phyloP scores from a whole-genome alignment of 164 flowering plant genomes.

The Chimonanthus salicifolius region DNA sequence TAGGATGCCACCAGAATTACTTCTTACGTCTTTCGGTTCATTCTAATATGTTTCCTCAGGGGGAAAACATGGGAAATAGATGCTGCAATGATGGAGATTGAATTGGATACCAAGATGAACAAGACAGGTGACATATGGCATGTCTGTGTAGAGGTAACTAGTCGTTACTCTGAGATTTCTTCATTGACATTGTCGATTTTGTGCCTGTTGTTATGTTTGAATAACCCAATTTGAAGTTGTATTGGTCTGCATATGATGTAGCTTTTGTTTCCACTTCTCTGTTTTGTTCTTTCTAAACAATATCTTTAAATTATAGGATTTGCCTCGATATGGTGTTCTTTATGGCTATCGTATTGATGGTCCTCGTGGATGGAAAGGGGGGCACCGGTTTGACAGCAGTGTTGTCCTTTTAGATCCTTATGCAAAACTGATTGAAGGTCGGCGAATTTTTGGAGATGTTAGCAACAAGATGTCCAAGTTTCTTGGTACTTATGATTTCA shows the following conservation, averaged over 20 bases:
- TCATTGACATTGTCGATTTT: not conserved
- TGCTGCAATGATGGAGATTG: constrained; percentile 50
- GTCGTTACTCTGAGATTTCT: not conserved
- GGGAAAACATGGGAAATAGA: constrained; percentile 21
- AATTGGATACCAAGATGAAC: constrained; percentile 59
- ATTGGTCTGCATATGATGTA: not conserved
- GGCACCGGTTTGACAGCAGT: constrained; percentile 84
- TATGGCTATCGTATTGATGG: constrained; percentile 93
- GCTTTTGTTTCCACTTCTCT: not conserved
- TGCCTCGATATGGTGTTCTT: constrained; percentile 65
- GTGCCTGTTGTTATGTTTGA: not conserved
- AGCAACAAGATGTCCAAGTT: constrained; percentile 47
- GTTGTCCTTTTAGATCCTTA: constrained; percentile 83
- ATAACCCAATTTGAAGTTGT: not conserved
- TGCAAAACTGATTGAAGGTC: constrained; percentile 87
- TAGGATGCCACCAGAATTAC: too few relatives aligned
- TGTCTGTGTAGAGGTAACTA: constrained; percentile 57
- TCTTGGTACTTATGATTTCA: constrained; percentile 83
- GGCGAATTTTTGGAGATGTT: constrained; percentile 67
- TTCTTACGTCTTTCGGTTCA: not conserved
- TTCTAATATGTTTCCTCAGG: constrained; percentile 17
- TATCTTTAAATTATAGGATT: constrained; percentile 36
- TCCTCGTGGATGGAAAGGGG: constrained; percentile 72
- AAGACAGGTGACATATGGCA: constrained; percentile 95
- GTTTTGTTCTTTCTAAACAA: not conserved